phyloP scores from a whole-genome alignment of 2,329 filamentous ascomycete genomes.

The Alternaria novae-zelandiae region DNA sequence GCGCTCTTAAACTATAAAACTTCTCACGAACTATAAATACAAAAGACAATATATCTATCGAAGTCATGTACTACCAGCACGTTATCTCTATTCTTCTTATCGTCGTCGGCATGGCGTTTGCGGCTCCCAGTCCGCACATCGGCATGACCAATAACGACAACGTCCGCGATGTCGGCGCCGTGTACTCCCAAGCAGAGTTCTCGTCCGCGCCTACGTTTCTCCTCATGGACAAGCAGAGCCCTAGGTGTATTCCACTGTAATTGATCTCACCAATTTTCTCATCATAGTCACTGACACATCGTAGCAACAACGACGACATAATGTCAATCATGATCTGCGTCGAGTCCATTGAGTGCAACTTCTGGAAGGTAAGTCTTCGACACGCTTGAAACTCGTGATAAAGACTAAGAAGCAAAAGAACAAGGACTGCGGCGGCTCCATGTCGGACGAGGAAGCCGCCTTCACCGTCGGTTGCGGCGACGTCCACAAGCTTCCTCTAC shows the following conservation, averaged over 20 bases:
- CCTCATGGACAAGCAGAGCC: constrained; percentile 13
- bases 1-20: background rate
- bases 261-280: background rate
- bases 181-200: constrained; percentile 17
- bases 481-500: background rate
- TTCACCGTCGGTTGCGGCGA: constrained; percentile 7
- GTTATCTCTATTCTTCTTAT: background rate
- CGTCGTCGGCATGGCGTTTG: background rate
- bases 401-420: background rate
- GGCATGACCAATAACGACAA: constrained; percentile 27
- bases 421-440: background rate
- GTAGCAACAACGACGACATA: constrained; percentile 1
- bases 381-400: no score
- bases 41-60: background rate
- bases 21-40: background rate
- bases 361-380: constrained; percentile 12
- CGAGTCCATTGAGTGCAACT: constrained; percentile 8
- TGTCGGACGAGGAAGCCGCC: background rate
- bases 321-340: constrained; percentile 19
- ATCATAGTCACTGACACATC: background rate
- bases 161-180: constrained; percentile 24
- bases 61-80: background rate
- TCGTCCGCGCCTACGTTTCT: constrained; percentile 13
- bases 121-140: constrained; percentile 16
- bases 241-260: constrained; percentile 18